Evolutionary conservation across 306 rosid genomes (phyloP).

Genomic region (Prunus padus): DNA sequence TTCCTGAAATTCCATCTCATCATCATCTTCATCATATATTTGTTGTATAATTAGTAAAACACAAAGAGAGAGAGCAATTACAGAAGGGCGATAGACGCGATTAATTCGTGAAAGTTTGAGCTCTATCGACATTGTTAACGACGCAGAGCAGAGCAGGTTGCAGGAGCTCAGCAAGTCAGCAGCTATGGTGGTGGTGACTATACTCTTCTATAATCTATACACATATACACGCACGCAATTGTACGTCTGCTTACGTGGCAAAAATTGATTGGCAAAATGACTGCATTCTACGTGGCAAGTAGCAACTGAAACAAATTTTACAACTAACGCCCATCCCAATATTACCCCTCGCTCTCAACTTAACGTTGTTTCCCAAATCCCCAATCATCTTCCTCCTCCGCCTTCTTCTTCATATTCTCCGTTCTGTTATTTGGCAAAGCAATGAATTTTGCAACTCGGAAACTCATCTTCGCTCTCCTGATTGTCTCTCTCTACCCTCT

Average conservation of each 20-base stretch:
- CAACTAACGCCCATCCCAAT: background rate
- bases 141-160: background rate
- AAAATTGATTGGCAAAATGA: background rate
- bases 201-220: background rate
- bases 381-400: background rate
- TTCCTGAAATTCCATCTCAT: conserved; percentile 53
- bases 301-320: no score
- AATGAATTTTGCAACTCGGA: conserved; percentile 31
- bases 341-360: background rate
- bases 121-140: conserved; percentile 59
- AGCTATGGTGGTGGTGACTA: background rate
- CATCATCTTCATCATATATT: background rate
- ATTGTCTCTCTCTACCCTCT: conserved; percentile 40
- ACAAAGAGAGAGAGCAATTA: conserved; percentile 23
- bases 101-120: conserved; percentile 67
- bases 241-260: background rate
- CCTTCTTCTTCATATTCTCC: background rate
- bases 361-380: background rate
- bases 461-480: conserved; percentile 36
- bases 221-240: background rate
- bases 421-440: background rate
- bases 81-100: conserved; percentile 84
- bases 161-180: background rate
- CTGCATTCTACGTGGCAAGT: conserved; percentile 10
- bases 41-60: background rate